phyloP scores from a whole-genome alignment of 106 monocot genomes.

The Alisma plantagoaquatica region DNA sequence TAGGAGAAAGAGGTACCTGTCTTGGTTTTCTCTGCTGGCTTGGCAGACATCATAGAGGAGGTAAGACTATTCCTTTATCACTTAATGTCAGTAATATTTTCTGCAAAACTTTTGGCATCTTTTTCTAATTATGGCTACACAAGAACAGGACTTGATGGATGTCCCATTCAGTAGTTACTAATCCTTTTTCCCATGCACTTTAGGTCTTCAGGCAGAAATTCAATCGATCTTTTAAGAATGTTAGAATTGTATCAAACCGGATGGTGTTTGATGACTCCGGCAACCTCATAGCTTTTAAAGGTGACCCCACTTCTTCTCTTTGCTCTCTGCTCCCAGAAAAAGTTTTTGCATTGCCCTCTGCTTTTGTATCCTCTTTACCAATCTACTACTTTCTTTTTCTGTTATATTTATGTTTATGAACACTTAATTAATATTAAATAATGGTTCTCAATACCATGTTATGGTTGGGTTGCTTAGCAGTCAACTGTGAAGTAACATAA shows the following conservation, averaged over 20 bases:
- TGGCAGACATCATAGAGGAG: conserved; percentile 88
- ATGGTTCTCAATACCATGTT: too few species aligned
- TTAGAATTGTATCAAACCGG: conserved; percentile 75
- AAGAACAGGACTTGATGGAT: background rate
- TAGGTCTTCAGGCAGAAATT: conserved; percentile 91
- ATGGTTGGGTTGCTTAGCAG: too few species aligned
- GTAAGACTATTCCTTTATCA: conserved; percentile 22
- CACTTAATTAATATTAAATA: too few species aligned
- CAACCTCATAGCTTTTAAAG: conserved; percentile 68
- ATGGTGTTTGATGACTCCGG: conserved; percentile 65
- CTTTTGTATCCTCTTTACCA: background rate
- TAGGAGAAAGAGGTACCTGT: conserved; percentile 76
- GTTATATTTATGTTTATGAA: too few species aligned
- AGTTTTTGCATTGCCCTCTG: background rate
- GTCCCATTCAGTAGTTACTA: too few species aligned
- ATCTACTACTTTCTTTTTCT: too few species aligned
- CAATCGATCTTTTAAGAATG: conserved; percentile 64
- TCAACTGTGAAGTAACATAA: too few species aligned
- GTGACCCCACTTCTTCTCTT: conserved; percentile 13
- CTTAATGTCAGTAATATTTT: too few species aligned
- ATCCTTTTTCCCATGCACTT: background rate
- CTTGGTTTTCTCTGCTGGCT: conserved; percentile 79
- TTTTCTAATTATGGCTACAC: background rate
- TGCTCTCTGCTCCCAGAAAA: background rate
- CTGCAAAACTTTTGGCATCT: too few species aligned